Base-by-base conservation (phyloP, 116 monocot genomes). In the Dioscorea cayenensis region DNA sequence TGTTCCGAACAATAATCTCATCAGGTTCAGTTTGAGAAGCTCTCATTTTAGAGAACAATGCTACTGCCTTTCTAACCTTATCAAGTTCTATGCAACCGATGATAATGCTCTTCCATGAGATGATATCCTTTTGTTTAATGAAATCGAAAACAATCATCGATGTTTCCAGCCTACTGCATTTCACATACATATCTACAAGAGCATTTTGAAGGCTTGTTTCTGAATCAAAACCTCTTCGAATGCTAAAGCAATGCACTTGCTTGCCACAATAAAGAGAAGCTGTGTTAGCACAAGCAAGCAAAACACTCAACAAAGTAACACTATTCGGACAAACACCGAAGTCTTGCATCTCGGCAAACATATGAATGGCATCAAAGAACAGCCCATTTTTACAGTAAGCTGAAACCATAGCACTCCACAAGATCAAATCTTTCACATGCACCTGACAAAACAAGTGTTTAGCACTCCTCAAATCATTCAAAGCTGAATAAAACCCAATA, bases 101-200 rank as follows among this genome's bases (percentile, higher is more conserved):
- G 12, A 88, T 84, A 14, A 88, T 68, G 36, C 66, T 88, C 52
- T 64, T 84, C 88, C 88, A 88, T 6, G 88, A 81, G 17, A 82
- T 49, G 4, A 11, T 19, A 75, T 88, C 80, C 75, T 77, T 88
- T 21, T 62, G 50, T 27, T 62, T 55, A 16, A 82, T 84, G 7
- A 25, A 29, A 52, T 84, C 48, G 48, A 84, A 88, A 65, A 84
- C 60, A 5, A 5, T 25, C 7, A 72, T 73, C 19, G 82, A 74
- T 9, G 29, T 59, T 69, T 82, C 69, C 20, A 88, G 21, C 50
- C 49, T 51, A 7, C 69, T 51, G 11, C 80, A 82, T 64, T 84
- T 82, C 5, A 66, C 72, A 71, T 88, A 88, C 66, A 84, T 75
- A 38, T 84, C 84, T 6, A 84, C 48, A 22, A 88, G 68, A 0